Base-by-base conservation (phyloP, 495 filamentous ascomycete genomes). In the Penicillium soppii region DNA sequence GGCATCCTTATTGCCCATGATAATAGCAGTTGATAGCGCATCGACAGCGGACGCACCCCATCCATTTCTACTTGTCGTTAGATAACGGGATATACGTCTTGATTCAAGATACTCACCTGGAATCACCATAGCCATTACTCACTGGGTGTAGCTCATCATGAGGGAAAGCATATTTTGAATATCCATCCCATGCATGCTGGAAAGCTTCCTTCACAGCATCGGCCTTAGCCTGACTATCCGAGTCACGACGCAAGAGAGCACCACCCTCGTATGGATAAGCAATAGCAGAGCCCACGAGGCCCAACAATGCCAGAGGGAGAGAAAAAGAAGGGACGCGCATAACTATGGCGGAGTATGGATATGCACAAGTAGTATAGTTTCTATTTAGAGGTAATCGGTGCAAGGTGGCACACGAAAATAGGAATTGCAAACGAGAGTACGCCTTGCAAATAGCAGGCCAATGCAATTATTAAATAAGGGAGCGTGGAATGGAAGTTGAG, bases 21-120 rank as follows among this genome's bases (percentile, higher is more conserved):
- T 70, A 32, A 90, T 67, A 0, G 90, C 90, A 0, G 91, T 95
- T 49, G 81, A 87, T 25, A 96, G 70, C 10, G 89, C 90, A 70
- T 96, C 91, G 12, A 94, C 79, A 5, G 90, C 88, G 33, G 81
- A 87, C 35, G 91, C 90, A 9, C 91, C 91, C 91, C 91, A 96
- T 53, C 85, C 86, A 62, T 92, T 94, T 49, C 90, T 90, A 44
- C 38, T 20, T 40, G 48, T 25, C n/a, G 58, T 40, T 50, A 52
- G 56, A 19, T 35, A 25, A 21, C 7, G 1, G 1, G 0, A 15
- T 6, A 2, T 4, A 6, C 39, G 6, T 6, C 1, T n/a, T 39
- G 23, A 22, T 1, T 30, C 3, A 13, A 16, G 33, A 39, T 47
- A 58, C 74, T 57, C 69, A 90, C 88, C 87, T 79, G 29, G 89